Base-by-base conservation (phyloP, 208 protist species). In the Wallacemonas sp. region DNA sequence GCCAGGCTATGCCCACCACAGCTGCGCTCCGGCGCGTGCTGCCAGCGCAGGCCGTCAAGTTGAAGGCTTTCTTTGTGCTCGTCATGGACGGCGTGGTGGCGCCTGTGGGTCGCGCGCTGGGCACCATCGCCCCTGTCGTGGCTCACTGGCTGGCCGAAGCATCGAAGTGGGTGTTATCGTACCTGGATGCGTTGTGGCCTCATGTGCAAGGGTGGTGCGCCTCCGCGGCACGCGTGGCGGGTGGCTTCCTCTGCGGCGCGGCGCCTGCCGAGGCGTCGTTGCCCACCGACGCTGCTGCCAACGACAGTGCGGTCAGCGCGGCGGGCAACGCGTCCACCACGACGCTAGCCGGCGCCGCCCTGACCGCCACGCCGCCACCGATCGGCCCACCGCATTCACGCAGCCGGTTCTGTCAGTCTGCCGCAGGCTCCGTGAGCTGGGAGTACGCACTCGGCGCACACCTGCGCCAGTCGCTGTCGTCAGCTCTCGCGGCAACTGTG, bases 391-490 rank as follows among this genome's bases (percentile, higher is more conserved):
- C 9, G 17, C 42, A 19, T n/a, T 21, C 42, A 4, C 42, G 19
- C 42, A 26, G 42, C 17, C 5, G 42, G 17, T 48, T 48, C 42
- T 48, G 42, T 19, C 42, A 5, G 5, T n/a, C 5, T 19, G 19
- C 22, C 17, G 17, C 42, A 6, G 19, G 5, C 8, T 6, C 42
- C 2, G 5, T 19, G 8, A 39, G 32, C 26, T 37, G 50, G 50
- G 50, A 57, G 50, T 57, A 57, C 50, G 21, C 50, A 32, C 3
- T 15, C 5, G 87, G 83, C 9, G 69, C 53, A 21, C 41, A 55
- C 36, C 55, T 73, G 42, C 76, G 64, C 4, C 48, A 61, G 34
- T 60, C 46, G 10, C 38, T 69, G n/a, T 53, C 30, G n/a, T 54
- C 74, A 3, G 57, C 72, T 8, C 27, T 73, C 12, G 66, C 67